These are phyloP conservation scores for Cryphonectria naterciae DNA, from an alignment of 2,329 filamentous ascomycete genomes.

Conservation along the genomic window DNA sequence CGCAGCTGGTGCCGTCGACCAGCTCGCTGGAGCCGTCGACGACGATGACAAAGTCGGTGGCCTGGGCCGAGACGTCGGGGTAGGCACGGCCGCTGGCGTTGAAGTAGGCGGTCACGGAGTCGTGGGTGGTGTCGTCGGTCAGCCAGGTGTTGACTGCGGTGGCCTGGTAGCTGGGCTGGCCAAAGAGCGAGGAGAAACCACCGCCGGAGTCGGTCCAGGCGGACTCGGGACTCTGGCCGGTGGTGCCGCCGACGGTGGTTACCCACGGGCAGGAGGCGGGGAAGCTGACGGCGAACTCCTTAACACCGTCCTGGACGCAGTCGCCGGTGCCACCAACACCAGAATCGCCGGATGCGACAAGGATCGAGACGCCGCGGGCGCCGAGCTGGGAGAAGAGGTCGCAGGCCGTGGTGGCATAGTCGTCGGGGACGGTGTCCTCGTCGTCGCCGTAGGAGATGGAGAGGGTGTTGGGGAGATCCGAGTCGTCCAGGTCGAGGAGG, in stretches of 20 bases:
- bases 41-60: slow-evolving; percentile 33
- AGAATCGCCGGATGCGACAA: slow-evolving; percentile 66
- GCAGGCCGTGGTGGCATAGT: slow-evolving; percentile 57
- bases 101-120: slow-evolving; percentile 39
- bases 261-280: slow-evolving; percentile 59
- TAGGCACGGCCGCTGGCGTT: slow-evolving; percentile 36
- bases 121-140: slow-evolving; percentile 16
- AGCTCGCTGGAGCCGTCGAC: not conserved
- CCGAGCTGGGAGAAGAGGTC: slow-evolving; percentile 68
- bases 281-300: slow-evolving; percentile 49
- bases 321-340: slow-evolving; percentile 39
- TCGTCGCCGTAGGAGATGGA: slow-evolving; percentile 73
- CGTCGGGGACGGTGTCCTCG: slow-evolving; percentile 57
- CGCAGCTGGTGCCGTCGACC: slow-evolving; percentile 42
- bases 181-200: slow-evolving; percentile 54
- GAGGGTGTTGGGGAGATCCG: slow-evolving; percentile 64
- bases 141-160: slow-evolving; percentile 35
- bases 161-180: slow-evolving; percentile 48
- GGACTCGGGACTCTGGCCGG: slow-evolving; percentile 53
- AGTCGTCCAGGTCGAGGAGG: slow-evolving; percentile 57
- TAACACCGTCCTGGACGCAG: slow-evolving; percentile 31
- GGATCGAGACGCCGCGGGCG: slow-evolving; percentile 66
- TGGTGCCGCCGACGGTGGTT: slow-evolving; percentile 65
- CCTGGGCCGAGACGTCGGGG: slow-evolving; percentile 43
- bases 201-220: slow-evolving; percentile 57